Evolutionary conservation across 768 basidiomycete genomes (phyloP).

Genomic region (Kwoniella dendrophila): DNA sequence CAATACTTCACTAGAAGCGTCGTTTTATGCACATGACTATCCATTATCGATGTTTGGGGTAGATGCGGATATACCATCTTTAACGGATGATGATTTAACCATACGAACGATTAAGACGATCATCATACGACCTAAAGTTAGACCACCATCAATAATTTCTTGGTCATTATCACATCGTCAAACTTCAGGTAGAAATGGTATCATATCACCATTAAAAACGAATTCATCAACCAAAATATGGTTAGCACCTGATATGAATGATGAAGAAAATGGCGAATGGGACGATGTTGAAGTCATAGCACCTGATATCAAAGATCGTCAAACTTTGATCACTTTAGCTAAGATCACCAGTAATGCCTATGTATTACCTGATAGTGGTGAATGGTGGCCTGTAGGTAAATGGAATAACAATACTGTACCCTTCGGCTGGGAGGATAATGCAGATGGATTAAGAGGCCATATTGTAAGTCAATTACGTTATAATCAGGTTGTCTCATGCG

Average conservation of each 20-base stretch:
- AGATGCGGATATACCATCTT: slow-evolving; percentile 19
- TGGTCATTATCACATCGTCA: slow-evolving; percentile 36
- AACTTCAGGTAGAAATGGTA: background rate
- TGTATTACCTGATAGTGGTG: slow-evolving; percentile 61
- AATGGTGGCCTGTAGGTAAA: slow-evolving; percentile 68
- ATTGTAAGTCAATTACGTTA: slow-evolving; percentile 81
- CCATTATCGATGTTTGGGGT: slow-evolving; percentile 6
- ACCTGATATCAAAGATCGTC: slow-evolving; percentile 73
- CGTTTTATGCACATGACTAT: slow-evolving; percentile 20
- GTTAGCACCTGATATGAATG: slow-evolving; percentile 43
- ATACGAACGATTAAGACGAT: slow-evolving; percentile 40
- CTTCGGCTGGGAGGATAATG: slow-evolving; percentile 85
- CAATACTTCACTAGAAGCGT: slow-evolving; percentile 29
- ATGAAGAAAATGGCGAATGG: slow-evolving; percentile 62
- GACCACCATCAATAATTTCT: slow-evolving; percentile 42
- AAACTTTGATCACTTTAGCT: slow-evolving; percentile 73
- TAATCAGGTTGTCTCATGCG: background rate
- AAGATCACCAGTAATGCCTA: slow-evolving; percentile 93
- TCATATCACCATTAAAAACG: background rate
- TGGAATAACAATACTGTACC: slow-evolving; percentile 68
- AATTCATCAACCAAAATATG: slow-evolving; percentile 16
- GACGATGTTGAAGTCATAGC: slow-evolving; percentile 65
- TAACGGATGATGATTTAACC: slow-evolving; percentile 21
- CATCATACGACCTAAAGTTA: slow-evolving; percentile 40
- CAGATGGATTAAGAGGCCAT: slow-evolving; percentile 90